Conservation (phyloP, 2,329 filamentous ascomycete species). For the Drechslerella stenobrocha region DNA sequence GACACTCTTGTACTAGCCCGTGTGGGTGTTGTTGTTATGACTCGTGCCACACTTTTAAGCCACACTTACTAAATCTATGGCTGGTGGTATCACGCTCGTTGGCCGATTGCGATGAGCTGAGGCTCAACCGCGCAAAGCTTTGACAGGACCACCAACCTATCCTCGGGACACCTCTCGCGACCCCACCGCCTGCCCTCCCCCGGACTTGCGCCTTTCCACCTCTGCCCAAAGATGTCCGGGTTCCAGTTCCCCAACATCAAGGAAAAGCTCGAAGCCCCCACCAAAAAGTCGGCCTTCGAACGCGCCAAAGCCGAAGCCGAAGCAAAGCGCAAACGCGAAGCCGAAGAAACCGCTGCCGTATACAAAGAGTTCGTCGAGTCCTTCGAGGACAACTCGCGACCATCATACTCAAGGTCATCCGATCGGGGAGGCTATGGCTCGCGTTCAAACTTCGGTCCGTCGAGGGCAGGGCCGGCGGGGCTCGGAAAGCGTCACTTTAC, state of each 20-base stretch:
- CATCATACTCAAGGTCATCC: slow-evolving; percentile 39
- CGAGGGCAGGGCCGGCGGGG: slow-evolving; percentile 42
- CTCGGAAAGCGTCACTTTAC: slow-evolving; percentile 44
- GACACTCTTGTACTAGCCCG: no score
- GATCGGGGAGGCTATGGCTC: slow-evolving; percentile 55
- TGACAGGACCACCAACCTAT: background rate
- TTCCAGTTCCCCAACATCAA: slow-evolving; percentile 70
- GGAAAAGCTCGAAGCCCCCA: slow-evolving; percentile 75
- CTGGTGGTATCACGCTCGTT: slow-evolving; percentile 4
- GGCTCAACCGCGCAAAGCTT: background rate
- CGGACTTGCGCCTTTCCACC: slow-evolving; percentile 1
- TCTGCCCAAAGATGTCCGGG: slow-evolving; percentile 28
- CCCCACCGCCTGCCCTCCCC: background rate
- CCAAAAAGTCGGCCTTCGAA: slow-evolving; percentile 85
- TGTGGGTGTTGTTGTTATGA: no score
- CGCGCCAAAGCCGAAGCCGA: slow-evolving; percentile 85
- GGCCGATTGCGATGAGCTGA: background rate
- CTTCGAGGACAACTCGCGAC: slow-evolving; percentile 57
- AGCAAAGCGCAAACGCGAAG: slow-evolving; percentile 80
- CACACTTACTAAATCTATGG: slow-evolving; percentile 20
- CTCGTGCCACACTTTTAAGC: slow-evolving; percentile 24
- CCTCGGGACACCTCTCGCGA: slow-evolving; percentile 3
- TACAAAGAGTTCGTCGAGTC: slow-evolving; percentile 85
- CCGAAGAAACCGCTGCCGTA: slow-evolving; percentile 82
- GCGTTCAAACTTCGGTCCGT: slow-evolving; percentile 33